These are phyloP conservation scores for Ophiostoma piceae DNA, from an alignment of 2,329 filamentous ascomycete genomes.

Conservation along the genomic window DNA sequence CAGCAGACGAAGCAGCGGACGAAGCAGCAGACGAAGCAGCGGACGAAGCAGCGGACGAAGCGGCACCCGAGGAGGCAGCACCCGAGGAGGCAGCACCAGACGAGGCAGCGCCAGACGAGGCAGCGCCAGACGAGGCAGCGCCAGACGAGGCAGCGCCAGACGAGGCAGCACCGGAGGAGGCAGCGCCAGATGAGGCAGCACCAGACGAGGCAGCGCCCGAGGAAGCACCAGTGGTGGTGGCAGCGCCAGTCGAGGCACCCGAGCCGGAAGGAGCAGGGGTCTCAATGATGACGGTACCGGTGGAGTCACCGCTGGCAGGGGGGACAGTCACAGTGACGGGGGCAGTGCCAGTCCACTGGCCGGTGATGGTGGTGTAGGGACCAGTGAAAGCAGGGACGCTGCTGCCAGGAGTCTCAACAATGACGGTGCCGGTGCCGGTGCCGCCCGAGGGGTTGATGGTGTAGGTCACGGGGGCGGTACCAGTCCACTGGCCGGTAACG, in stretches of 20 bases:
- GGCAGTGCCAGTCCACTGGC: slow-evolving; percentile 20
- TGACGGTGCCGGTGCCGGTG: not conserved
- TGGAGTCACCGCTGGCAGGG: slow-evolving; percentile 19
- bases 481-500: slow-evolving; percentile 19
- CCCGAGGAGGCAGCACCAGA: not conserved
- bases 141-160: not conserved
- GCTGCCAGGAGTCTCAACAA: not conserved
- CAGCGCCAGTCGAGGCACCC: not conserved
- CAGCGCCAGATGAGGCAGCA: not conserved
- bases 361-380: slow-evolving; percentile 24
- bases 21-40: not conserved
- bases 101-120: not conserved
- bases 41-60: not conserved
- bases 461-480: not conserved
- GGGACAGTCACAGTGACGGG: slow-evolving; percentile 21
- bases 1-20: not conserved
- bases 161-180: not conserved
- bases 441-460: not conserved
- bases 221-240: not conserved
- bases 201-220: slow-evolving; percentile 4
- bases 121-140: slow-evolving; percentile 1
- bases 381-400: slow-evolving; percentile 18
- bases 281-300: slow-evolving; percentile 25
- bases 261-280: not conserved
- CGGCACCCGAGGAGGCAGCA: not conserved